A percentile compares a stretch with the other conserved stretches of the same genome.
Conservation (phyloP, 2,329 filamentous ascomycete genomes). For the Arthrobotrys conoides region DNA sequence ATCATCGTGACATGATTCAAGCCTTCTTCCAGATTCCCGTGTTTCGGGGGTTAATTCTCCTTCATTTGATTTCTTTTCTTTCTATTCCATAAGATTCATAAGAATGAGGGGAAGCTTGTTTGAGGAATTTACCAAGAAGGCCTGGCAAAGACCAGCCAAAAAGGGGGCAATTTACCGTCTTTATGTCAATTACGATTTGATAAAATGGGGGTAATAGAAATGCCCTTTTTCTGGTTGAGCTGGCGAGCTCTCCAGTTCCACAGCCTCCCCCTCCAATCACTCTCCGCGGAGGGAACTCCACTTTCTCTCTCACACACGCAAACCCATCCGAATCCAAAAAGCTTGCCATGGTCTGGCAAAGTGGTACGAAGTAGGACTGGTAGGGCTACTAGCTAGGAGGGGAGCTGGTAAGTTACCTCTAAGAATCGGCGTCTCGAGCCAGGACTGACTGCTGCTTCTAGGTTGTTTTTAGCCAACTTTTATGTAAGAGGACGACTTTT, state of each 20-base stretch:
- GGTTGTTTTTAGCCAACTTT: constrained; percentile 60
- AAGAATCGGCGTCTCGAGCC: constrained; percentile 58
- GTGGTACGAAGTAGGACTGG: constrained; percentile 1
- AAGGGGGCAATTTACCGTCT: constrained; percentile 52
- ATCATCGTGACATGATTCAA: constrained; percentile 36
- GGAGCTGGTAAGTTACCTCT: constrained; percentile 24
- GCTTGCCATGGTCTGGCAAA: constrained; percentile 2
- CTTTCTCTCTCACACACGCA: constrained; percentile 15
- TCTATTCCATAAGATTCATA: neutral
- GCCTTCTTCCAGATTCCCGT: constrained; percentile 19
- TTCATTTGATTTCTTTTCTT: constrained; percentile 27
- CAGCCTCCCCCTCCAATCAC: constrained; percentile 36
- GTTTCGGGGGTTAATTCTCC: constrained; percentile 31
- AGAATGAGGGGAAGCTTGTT: constrained; percentile 19
- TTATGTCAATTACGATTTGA: constrained; percentile 59
- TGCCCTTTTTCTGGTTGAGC: constrained; percentile 1
- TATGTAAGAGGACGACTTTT: constrained; percentile 49
- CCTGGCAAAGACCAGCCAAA: constrained; percentile 38
- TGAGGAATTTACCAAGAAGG: constrained; percentile 45
- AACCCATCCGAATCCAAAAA: neutral
- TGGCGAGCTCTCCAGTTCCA: constrained; percentile 45
- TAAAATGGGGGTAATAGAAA: constrained; percentile 62
- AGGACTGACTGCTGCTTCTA: constrained; percentile 3
- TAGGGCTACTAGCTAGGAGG: constrained; percentile 19
- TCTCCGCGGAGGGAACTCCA: constrained; percentile 47